Evolutionary conservation across 495 filamentous ascomycete species (phyloP), one percentile per base, ranked within the genome.

Genomic region (Hapsidospora chrysogenum): DNA sequence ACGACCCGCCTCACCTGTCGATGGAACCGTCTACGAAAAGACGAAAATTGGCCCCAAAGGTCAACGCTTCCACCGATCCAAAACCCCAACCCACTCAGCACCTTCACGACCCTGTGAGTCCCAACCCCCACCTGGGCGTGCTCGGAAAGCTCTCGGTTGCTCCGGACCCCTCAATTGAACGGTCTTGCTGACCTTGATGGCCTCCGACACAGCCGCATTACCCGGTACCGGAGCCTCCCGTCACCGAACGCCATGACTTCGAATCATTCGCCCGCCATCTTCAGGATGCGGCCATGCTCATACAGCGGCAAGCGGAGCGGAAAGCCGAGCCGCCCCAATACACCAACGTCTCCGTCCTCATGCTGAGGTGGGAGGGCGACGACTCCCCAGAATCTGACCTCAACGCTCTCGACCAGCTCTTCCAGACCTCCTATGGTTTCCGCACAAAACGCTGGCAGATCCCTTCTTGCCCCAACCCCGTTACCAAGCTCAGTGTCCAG

Each of bases 261-360:
- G 67, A 72, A 44, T 58, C 63, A 21, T 72, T 69, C 41, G 66
- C 66, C 15, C 57, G 67, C 8, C 67, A 72, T 49, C 59, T 72
- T 18, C 67, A 72, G 45, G 67, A 72, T 60, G 66, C 65, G 9
- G 61, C 65, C 31, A 68, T 66, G 55, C 47, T 63, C 42, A 63
- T 67, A 42, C 62, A 66, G 39, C 54, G 63, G 37, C 63, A 66
- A 51, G 61, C 59, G 10, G 59, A 68, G 41, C 57, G 56, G 40
- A 61, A 66, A 51, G 61, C 59, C n/a, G 59, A 68, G 41, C 57
- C 55, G 40, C 58, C 62, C 3, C 58, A 54, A 3, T 66, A 72
- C 43, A 61, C 46, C 18, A 61, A 54, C 28, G 59, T 64, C 9
- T 70, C 64, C 14, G 66, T 69, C 10, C 52, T 70, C 18, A 52